A percentile compares a stretch with the other conserved stretches of the same genome.
phyloP scores from a whole-genome alignment of 306 rosid genomes.

The Fragaria iinumae region DNA sequence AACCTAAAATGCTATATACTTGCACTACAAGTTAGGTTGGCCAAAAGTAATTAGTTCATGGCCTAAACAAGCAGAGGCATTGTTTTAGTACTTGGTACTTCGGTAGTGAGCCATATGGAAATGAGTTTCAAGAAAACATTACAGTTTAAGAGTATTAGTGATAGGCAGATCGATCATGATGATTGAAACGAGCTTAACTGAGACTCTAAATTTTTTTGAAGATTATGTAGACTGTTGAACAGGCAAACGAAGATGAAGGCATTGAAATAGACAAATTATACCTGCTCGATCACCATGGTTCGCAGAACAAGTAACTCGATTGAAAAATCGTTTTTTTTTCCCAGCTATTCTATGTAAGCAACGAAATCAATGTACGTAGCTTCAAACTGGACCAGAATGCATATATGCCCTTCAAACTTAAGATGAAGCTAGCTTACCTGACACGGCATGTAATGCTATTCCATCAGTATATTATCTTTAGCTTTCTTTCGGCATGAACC shows the following conservation, averaged over 20 bases:
- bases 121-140: neutral
- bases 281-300: neutral
- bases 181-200: neutral
- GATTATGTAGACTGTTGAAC: neutral
- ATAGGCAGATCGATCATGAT: neutral
- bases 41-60: neutral
- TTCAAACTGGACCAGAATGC: neutral
- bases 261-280: neutral
- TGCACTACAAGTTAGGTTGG: conserved; percentile 32
- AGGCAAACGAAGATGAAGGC: neutral
- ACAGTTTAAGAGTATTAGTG: neutral
- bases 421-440: neutral
- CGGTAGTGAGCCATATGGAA: neutral
- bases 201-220: neutral
- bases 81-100: neutral
- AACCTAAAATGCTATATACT: conserved; percentile 45
- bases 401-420: neutral
- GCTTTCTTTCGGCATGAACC: too few species aligned
- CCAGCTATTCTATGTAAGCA: neutral
- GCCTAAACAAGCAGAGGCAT: neutral
- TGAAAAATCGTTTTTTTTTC: neutral
- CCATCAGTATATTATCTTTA: neutral
- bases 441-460: too few species aligned
- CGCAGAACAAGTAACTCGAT: neutral
- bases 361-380: neutral